Base-by-base conservation (phyloP, 371 early-diverging fungal genomes). In the Saksenaea vasiformis region DNA sequence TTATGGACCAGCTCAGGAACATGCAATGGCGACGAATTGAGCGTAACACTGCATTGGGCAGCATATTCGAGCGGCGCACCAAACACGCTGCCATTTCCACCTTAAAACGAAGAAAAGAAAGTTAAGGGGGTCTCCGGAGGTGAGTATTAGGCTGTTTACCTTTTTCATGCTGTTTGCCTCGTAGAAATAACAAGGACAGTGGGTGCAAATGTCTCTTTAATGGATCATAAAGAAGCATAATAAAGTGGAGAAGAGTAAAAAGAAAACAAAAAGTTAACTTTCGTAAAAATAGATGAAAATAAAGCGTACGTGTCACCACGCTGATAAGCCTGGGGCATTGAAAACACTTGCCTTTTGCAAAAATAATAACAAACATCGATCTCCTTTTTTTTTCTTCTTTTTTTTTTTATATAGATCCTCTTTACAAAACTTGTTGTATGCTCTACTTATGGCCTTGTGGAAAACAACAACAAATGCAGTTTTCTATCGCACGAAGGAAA, bases 51-150 rank as follows among this genome's bases (percentile, higher is more conserved):
- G 57, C 71, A 77, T 56, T 77, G 61, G 14, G 66, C 61, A 5
- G 75, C 77, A 38, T 72, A 64, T 67, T 77, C 75, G 19, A 80
- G 56, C 19, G 76, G 72, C 14, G 73, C 71, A 24, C 80, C 80
- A 64, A 80, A 80, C 14, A 80, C 73, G n/a, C 78, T 72, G 55
- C 60, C 65, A 7, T 66, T 64, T 34, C 62, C 64, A 35, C 57
- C 27, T 8, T 67, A 31, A 34, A 39, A 36, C 41, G 38, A 14
- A 38, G 60, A 58, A 37, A 14, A 56, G 36, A 9, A 34, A n/a
- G 28, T n/a, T 22, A 13, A 22, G 4, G 26, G 14, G 22, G 24
- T 15, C n/a, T n/a, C n/a, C n/a, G n/a, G 17, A 60, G 17, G 8
- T 19, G 22, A 22, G 8, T 22, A 19, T 22, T 22, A 22, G 8